Base-by-base conservation (phyloP, 176 grass and related monocot genomes). In the Guadua angustifolia region DNA sequence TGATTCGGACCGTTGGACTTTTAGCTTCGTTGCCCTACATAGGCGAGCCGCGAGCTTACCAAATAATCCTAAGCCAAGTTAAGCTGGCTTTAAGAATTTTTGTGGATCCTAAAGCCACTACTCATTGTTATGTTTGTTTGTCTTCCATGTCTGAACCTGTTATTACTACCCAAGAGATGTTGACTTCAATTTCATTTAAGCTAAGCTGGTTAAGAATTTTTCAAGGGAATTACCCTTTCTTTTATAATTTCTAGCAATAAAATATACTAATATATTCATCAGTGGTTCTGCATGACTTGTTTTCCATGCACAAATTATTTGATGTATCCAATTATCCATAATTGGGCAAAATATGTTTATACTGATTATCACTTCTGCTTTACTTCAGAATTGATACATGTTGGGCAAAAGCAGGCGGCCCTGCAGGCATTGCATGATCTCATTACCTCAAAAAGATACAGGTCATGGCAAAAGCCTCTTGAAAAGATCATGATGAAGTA, bases 401-500 rank as follows among this genome's bases (percentile, higher is more conserved):
- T 99, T 88, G 96, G 96, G 21, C 93, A 99, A 77, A 95, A 99
- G 86, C 96, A 95, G 89, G 96, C 96, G 18, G 93, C 96, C 9
- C 60, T 99, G 38, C 96, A 99, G 84, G 96, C 91, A 9, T 85
- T 99, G 15, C 96, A 99, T 87, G 96, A 99, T 70, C 91, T 95
- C 72, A 95, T 99, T n/a, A 99, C 96, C n/a, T 92, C 91, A 0
- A 99, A 92, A 73, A 95, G 96, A 71, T 94, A 95, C 83, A 93
- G 91, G 36, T 87, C 91, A 16, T 99, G 96, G 96, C 91, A 99
- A 60, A 99, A 99, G 80, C 88, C 96, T 24, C 88, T 99, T 0
- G 93, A 99, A 81, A 99, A 47, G 84, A 95, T 99, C 57, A 99
- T 99, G 96, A 94, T 99, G 83, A 99, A 95, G 83, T 95, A 99